phyloP scores from a whole-genome alignment of 139 green algal species.

The Asterochloris sp. region DNA sequence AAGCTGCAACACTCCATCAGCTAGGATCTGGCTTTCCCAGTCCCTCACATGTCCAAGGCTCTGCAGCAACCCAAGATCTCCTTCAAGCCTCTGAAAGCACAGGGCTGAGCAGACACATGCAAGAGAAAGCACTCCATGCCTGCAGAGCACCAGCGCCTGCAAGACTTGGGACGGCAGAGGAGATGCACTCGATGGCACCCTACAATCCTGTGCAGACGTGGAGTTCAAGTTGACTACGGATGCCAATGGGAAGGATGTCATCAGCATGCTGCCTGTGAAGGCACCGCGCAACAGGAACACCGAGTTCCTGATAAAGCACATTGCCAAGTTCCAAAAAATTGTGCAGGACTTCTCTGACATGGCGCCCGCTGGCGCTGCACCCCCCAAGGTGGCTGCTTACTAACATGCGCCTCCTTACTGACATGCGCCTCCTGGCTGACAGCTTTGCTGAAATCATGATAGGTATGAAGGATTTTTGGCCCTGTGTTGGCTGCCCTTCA shows the following conservation, averaged over 20 bases:
- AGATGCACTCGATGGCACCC: constrained; percentile 31
- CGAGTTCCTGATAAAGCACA: constrained; percentile 74
- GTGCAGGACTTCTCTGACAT: constrained; percentile 15
- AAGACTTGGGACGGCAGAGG: constrained; percentile 44
- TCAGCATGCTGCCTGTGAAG: constrained; percentile 48
- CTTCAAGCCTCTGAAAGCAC: background rate
- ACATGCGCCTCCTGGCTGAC: no score
- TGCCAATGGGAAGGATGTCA: constrained; percentile 53
- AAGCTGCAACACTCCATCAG: background rate
- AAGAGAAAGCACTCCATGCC: background rate
- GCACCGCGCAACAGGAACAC: constrained; percentile 25
- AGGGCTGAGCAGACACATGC: background rate
- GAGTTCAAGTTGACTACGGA: constrained; percentile 82
- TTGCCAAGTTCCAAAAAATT: constrained; percentile 55
- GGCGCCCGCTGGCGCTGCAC: no score
- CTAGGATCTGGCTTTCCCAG: background rate
- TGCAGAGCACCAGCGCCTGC: constrained; percentile 18
- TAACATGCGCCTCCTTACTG: no score
- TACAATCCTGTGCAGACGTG: constrained; percentile 51
- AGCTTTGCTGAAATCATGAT: no score
- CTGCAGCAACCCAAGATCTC: background rate
- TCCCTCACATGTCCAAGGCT: background rate
- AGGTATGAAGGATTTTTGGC: no score
- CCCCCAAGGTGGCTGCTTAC: no score
- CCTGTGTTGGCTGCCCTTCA: no score